Evolutionary conservation across 306 rosid species (phyloP).

Genomic region (Quercus berberidifolia): DNA sequence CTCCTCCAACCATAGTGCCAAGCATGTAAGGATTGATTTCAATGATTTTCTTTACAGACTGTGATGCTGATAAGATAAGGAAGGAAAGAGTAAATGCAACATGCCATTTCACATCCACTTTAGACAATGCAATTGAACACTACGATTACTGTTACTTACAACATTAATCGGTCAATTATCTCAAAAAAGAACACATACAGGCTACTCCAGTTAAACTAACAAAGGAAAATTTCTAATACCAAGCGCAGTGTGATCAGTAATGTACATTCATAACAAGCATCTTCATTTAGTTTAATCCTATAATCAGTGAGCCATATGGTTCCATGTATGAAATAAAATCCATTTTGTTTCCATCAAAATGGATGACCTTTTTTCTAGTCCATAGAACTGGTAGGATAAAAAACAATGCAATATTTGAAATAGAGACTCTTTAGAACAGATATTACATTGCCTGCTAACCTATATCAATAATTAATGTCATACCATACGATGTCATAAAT

Average conservation of each 20-base stretch:
- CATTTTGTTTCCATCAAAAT: background rate
- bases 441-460: background rate
- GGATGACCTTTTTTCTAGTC: background rate
- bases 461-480: background rate
- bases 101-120: background rate
- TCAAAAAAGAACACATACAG: background rate
- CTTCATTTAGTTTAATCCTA: no score
- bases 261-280: no score
- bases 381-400: background rate
- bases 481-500: background rate
- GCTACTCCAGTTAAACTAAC: background rate
- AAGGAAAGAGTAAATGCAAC: background rate
- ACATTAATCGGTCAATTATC: background rate
- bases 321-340: no score
- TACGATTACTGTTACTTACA: background rate
- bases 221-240: background rate
- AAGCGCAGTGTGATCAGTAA: background rate
- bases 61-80: conserved; percentile 61
- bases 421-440: background rate
- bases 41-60: conserved; percentile 80
- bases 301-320: no score
- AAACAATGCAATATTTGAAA: background rate
- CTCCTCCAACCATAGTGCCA: conserved; percentile 67
- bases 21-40: conserved; percentile 66
- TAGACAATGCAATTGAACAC: background rate